phyloP scores from a whole-genome alignment of 2,329 filamentous ascomycete genomes.

The Fusarium sp. region DNA sequence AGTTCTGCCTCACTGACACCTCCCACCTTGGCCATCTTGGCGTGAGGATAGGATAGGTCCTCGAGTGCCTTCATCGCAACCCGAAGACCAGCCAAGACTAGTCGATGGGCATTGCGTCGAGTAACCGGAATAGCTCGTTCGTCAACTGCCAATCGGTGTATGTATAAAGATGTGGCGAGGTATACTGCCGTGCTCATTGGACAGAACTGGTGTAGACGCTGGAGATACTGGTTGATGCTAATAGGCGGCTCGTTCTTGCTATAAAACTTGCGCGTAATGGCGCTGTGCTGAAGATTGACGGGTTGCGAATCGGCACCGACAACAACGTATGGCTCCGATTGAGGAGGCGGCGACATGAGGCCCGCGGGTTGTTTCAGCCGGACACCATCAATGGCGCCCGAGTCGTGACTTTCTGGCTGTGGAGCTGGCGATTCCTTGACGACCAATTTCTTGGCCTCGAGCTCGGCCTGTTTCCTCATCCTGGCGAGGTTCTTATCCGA shows the following conservation, averaged over 20 bases:
- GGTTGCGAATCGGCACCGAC: slow-evolving; percentile 79
- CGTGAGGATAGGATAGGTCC: slow-evolving; percentile 88
- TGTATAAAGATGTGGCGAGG: slow-evolving; percentile 88
- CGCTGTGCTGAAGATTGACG: slow-evolving; percentile 81
- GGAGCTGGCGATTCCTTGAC: slow-evolving; percentile 20
- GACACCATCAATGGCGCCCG: slow-evolving; percentile 65
- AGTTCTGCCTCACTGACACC: slow-evolving; percentile 87
- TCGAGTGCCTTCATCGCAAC: slow-evolving; percentile 97
- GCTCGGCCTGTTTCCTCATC: slow-evolving; percentile 56
- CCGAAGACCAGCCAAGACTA: slow-evolving; percentile 84
- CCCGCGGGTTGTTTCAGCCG: slow-evolving; percentile 57
- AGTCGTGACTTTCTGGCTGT: slow-evolving; percentile 11
- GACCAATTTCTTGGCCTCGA: slow-evolving; percentile 41
- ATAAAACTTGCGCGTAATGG: slow-evolving; percentile 93
- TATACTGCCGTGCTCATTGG: slow-evolving; percentile 96
- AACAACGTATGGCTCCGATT: slow-evolving; percentile 66
- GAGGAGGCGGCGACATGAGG: slow-evolving; percentile 40
- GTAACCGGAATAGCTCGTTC: slow-evolving; percentile 86
- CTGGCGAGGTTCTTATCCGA: slow-evolving; percentile 66
- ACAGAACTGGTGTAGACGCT: slow-evolving; percentile 89
- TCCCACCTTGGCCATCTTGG: slow-evolving; percentile 86
- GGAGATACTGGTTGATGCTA: slow-evolving; percentile 83
- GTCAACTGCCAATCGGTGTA: slow-evolving; percentile 82
- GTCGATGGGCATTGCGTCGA: slow-evolving; percentile 84
- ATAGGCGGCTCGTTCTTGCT: slow-evolving; percentile 89